Evolutionary conservation across 352 stramenopile genomes (phyloP), one percentile per base, ranked within the genome.

Genomic region (Ophiocytium majus): DNA sequence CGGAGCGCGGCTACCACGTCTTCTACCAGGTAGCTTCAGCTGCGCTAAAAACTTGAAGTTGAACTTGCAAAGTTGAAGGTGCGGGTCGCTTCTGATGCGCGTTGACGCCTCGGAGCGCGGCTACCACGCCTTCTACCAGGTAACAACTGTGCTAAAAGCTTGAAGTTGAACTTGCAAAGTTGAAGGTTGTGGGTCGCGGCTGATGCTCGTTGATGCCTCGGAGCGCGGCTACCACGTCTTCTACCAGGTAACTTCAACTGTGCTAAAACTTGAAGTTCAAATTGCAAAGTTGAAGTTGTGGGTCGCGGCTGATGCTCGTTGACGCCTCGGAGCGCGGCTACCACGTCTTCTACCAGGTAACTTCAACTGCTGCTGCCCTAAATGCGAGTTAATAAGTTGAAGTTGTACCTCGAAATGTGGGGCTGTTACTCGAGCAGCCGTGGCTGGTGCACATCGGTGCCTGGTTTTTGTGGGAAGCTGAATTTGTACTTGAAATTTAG

Each of bases 201-300:
- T 97, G 10, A 93, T 96, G 19, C 90, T 90, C 10, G 92, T 94
- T 0, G 93, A 93, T 23, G 93, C 93, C 79, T 93, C 92, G 31
- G 95, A 98, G 89, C 90, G 95, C 32, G 97, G 97, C 83, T 98
- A 98, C 89, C 95, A 98, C 88, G 94, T 97, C 63, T 98, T 98
- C 84, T 98, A 98, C 84, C 94, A 98, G 89, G 81, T 98, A 28
- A 82, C 95, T 1, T 90, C 91, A 0, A 93, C 19, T 71, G 19
- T 71, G 57, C 57, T 57, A 92, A 0, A 43, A 5, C 5, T 43
- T 78, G 66, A 78, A 78, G 66, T 43, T 78, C 5, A 78, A 43
- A 17, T 43, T 43, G 66, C 23, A 71, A 78, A 78, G 35, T 43
- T 78, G 32, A 78, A 78, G 66, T 43, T 78, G 5, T 5, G 5